phyloP scores from a whole-genome alignment of 2,329 filamentous ascomycete species.

The Capronia americana region DNA sequence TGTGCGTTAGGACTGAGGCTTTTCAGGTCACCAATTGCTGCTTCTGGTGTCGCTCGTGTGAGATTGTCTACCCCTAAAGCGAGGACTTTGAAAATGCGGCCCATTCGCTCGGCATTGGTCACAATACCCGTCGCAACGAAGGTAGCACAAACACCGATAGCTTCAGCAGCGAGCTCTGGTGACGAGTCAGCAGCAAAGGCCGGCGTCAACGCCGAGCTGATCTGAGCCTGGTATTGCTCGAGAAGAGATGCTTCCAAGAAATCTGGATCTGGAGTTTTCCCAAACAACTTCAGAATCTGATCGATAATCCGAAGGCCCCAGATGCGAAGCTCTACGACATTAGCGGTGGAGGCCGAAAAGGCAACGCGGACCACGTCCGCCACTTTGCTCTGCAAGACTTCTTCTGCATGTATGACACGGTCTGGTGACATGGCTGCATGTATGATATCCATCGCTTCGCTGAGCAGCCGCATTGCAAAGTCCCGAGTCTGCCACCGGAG shows the following conservation, averaged over 20 bases:
- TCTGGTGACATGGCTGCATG: slow-evolving; percentile 79
- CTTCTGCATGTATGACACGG: slow-evolving; percentile 77
- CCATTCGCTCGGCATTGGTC: slow-evolving; percentile 98
- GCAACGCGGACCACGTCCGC: slow-evolving; percentile 96
- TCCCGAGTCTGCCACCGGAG: slow-evolving; percentile 94
- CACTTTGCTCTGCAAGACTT: slow-evolving; percentile 79
- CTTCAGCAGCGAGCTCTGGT: slow-evolving; percentile 91
- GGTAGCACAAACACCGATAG: slow-evolving; percentile 95
- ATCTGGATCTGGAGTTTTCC: slow-evolving; percentile 91
- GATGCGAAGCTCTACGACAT: slow-evolving; percentile 85
- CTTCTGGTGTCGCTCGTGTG: slow-evolving; percentile 35
- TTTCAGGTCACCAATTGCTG: slow-evolving; percentile 82
- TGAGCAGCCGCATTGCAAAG: slow-evolving; percentile 89
- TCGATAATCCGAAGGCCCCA: slow-evolving; percentile 94
- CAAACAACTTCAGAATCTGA: slow-evolving; percentile 89
- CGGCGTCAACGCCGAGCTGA: slow-evolving; percentile 92
- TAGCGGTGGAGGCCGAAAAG: slow-evolving; percentile 94
- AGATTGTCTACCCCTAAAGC: slow-evolving; percentile 93
- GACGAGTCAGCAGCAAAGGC: slow-evolving; percentile 96
- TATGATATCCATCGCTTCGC: slow-evolving; percentile 79
- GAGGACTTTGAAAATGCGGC: slow-evolving; percentile 91
- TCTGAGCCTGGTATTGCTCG: slow-evolving; percentile 98
- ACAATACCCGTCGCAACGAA: slow-evolving; percentile 98
- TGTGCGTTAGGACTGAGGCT: slow-evolving; percentile 94
- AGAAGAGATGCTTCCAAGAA: slow-evolving; percentile 96